Conservation (phyloP, 2,329 filamentous ascomycete genomes). For the Diplocarpon mali region DNA sequence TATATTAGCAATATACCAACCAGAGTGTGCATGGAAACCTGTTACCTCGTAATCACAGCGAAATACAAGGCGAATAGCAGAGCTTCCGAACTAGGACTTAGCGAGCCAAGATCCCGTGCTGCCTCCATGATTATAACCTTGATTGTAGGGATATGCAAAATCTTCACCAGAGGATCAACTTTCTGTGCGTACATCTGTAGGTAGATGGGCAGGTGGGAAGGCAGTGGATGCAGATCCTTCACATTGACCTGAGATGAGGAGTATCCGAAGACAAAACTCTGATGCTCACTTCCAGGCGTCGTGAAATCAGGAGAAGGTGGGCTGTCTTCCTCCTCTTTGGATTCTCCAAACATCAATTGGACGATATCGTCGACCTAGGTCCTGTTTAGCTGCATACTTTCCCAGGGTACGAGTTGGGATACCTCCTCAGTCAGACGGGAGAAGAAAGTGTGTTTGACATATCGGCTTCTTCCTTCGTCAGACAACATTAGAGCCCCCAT, state of each 20-base stretch:
- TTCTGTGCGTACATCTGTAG: constrained; percentile 40
- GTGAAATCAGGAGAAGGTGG: constrained; percentile 20
- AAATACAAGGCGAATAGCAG: constrained; percentile 48
- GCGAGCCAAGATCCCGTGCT: constrained; percentile 16
- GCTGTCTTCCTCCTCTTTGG: not conserved
- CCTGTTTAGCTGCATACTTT: not conserved
- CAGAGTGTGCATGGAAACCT: too few relatives aligned
- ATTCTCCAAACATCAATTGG: not conserved
- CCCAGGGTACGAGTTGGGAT: constrained; percentile 8
- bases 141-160: constrained; percentile 37
- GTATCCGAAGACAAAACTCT: constrained; percentile 42
- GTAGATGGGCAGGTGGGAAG: constrained; percentile 44
- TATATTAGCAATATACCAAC: not conserved
- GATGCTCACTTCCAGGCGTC: constrained; percentile 24
- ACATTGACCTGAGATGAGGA: constrained; percentile 25
- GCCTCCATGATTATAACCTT: constrained; percentile 27
- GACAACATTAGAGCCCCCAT: constrained; percentile 39
- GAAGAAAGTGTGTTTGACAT: constrained; percentile 44
- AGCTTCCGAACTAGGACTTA: constrained; percentile 34
- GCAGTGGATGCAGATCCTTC: constrained; percentile 37
- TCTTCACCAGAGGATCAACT: constrained; percentile 34
- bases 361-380: constrained; percentile 4
- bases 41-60: constrained; percentile 33
- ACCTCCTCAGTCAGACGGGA: constrained; percentile 45
- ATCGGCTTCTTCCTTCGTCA: constrained; percentile 31